These are phyloP conservation scores for Aspergillus coremiiformis DNA, from an alignment of 495 filamentous ascomycete genomes.

Conservation along the genomic window DNA sequence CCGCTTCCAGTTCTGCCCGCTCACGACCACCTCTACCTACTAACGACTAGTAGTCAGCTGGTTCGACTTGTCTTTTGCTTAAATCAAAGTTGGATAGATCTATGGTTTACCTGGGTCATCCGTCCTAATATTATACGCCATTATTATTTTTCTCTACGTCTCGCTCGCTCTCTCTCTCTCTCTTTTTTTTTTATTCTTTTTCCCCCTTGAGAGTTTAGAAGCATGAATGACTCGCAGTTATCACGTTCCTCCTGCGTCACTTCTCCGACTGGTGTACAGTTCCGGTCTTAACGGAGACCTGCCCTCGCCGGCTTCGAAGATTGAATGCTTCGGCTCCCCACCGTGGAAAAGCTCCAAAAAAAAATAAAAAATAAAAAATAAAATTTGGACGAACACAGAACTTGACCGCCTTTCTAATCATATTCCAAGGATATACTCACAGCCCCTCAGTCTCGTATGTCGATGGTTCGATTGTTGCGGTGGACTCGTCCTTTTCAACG, in stretches of 20 bases:
- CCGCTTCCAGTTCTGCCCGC: slow-evolving; percentile 12
- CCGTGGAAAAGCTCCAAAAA: too few species aligned
- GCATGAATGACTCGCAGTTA: slow-evolving; percentile 15
- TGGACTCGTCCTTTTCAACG: slow-evolving; percentile 18
- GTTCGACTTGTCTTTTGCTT: slow-evolving; percentile 4
- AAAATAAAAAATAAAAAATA: not conserved
- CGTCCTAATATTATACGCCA: not conserved
- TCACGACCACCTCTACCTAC: slow-evolving; percentile 1
- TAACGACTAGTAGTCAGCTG: slow-evolving; percentile 2
- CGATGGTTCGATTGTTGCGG: slow-evolving; percentile 20
- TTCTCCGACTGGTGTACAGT: slow-evolving; percentile 9
- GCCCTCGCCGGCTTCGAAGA: slow-evolving; percentile 6
- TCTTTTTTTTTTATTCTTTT: too few species aligned
- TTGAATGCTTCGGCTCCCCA: slow-evolving; percentile 4
- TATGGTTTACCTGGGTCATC: slow-evolving; percentile 5
- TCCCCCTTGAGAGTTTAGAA: too few species aligned
- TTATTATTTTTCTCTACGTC: not conserved
- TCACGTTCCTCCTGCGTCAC: slow-evolving; percentile 3
- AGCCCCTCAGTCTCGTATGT: slow-evolving; percentile 11
- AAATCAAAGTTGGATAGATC: slow-evolving; percentile 6
- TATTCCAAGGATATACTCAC: slow-evolving; percentile 2
- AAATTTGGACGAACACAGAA: not conserved
- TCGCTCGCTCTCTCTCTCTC: not conserved
- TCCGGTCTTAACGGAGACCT: slow-evolving; percentile 21
- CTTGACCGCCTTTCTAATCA: not conserved